Percentiles rank a stretch among this genome's conserved stretches.
Conservation (phyloP, 2,329 filamentous ascomycete species). For the Pleurostoma richardsiae region DNA sequence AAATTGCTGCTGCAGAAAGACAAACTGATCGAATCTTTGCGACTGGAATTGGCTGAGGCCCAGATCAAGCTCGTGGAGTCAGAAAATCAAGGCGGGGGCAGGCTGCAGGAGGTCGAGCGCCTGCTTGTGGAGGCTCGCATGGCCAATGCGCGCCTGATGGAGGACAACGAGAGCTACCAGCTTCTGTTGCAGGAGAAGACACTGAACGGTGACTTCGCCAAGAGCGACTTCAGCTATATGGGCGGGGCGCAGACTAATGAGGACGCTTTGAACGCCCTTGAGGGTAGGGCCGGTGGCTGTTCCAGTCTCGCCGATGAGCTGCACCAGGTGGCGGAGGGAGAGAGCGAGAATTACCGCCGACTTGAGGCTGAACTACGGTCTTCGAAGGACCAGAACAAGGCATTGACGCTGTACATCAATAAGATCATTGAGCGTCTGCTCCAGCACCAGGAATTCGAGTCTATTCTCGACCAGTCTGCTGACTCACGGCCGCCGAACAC, state of each 20-base stretch:
- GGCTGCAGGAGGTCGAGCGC: slow-evolving; percentile 84
- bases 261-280: slow-evolving; percentile 59
- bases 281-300: slow-evolving; percentile 39
- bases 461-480: slow-evolving; percentile 79
- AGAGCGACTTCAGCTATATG: slow-evolving; percentile 73
- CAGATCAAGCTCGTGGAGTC: slow-evolving; percentile 94
- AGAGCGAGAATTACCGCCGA: slow-evolving; percentile 57
- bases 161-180: slow-evolving; percentile 98
- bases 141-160: slow-evolving; percentile 93
- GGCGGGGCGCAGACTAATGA: slow-evolving; percentile 50
- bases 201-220: slow-evolving; percentile 86
- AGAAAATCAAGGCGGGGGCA: slow-evolving; percentile 86
- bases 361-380: slow-evolving; percentile 75
- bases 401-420: slow-evolving; percentile 95
- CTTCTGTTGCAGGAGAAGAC: slow-evolving; percentile 92
- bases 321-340: slow-evolving; percentile 59
- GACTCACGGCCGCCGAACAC: slow-evolving; percentile 46
- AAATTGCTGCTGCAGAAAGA: slow-evolving; percentile 93
- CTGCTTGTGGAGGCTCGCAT: slow-evolving; percentile 87
- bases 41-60: slow-evolving; percentile 87
- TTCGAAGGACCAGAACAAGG: slow-evolving; percentile 92
- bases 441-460: slow-evolving; percentile 91
- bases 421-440: slow-evolving; percentile 96
- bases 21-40: slow-evolving; percentile 87
- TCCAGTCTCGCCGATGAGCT: slow-evolving; percentile 84